These are phyloP conservation scores for Colletotrichum endophyticum DNA, from an alignment of 2,329 filamentous ascomycete species.

Conservation along the genomic window DNA sequence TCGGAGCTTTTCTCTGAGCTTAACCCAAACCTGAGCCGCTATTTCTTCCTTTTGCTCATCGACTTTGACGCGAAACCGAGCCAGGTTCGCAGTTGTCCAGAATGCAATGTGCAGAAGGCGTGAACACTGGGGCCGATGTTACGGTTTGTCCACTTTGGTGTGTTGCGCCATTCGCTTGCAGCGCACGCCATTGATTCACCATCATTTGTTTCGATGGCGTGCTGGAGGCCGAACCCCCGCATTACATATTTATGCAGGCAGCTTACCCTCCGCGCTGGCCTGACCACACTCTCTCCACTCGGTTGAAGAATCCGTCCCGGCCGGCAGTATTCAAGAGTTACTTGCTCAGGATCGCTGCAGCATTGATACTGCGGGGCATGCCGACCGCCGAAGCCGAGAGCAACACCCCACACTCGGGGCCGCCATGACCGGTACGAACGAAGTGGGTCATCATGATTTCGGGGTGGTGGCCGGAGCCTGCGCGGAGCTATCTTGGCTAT, in stretches of 20 bases:
- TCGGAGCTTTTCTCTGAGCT: not conserved
- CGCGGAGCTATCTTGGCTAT: not conserved
- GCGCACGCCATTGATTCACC: slow-evolving; percentile 18
- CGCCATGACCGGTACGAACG: not conserved
- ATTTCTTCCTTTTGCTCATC: not conserved
- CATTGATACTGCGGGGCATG: not conserved
- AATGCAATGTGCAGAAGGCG: not conserved
- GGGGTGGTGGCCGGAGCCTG: not conserved
- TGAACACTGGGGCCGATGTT: not conserved
- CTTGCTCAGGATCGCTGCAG: not conserved
- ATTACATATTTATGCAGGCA: not conserved
- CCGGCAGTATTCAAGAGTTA: not conserved
- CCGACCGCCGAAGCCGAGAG: not conserved
- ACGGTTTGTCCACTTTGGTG: not conserved
- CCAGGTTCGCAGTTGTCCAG: not conserved
- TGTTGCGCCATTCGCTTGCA: slow-evolving; percentile 13
- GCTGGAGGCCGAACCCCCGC: not conserved
- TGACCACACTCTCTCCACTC: not conserved
- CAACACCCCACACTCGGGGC: not conserved
- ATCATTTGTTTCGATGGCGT: slow-evolving; percentile 7
- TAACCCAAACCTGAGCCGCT: not conserved
- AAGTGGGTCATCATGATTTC: not conserved
- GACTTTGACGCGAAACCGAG: not conserved
- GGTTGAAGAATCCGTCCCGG: not conserved
- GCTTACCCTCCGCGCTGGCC: not conserved